Evolutionary conservation across 306 rosid species (phyloP).

Genomic region (Mimosa bimucronata): DNA sequence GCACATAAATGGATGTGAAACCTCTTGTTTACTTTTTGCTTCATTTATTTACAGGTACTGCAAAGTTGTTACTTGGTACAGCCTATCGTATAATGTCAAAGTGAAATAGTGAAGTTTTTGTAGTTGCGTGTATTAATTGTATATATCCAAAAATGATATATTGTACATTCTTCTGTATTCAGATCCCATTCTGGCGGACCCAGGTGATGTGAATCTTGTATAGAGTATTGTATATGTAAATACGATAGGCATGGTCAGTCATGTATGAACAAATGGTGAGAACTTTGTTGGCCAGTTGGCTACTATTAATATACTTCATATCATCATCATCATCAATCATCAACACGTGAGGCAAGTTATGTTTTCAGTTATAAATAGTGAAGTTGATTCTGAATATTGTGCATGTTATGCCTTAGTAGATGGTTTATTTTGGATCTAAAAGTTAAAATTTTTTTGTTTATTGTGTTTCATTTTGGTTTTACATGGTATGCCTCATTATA

Average conservation of each 20-base stretch:
- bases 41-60: neutral
- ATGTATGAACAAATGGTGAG: neutral
- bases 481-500: no score
- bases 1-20: neutral
- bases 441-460: no score
- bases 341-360: no score
- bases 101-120: neutral
- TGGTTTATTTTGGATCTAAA: no score
- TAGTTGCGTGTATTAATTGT: neutral
- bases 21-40: neutral
- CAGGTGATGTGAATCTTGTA: neutral
- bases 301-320: neutral
- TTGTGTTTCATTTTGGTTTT: no score
- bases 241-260: slow-evolving; percentile 11
- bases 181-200: neutral
- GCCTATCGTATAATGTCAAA: neutral
- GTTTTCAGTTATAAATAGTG: no score
- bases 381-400: no score
- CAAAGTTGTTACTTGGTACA: neutral
- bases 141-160: neutral
- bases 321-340: neutral
- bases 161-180: slow-evolving; percentile 1
- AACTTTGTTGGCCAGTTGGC: neutral
- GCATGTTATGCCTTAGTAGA: no score
- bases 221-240: slow-evolving; percentile 27